Evolutionary conservation across 2,329 filamentous ascomycete species (phyloP).

Genomic region (Scytalidium sp.): DNA sequence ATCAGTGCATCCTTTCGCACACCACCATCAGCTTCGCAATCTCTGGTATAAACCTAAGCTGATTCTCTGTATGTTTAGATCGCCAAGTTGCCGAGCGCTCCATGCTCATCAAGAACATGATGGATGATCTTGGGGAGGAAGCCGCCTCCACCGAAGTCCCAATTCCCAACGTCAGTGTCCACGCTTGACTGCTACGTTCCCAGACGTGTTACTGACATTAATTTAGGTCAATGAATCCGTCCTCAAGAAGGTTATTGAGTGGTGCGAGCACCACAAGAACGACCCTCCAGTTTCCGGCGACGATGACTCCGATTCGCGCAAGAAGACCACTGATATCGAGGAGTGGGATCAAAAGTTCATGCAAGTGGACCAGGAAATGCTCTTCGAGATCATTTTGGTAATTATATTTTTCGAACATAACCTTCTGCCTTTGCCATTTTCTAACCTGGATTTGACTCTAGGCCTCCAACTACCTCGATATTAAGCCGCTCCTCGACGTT

Average conservation of each 20-base stretch:
- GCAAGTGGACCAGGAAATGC: slow-evolving; percentile 99
- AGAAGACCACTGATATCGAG: slow-evolving; percentile 98
- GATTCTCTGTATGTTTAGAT: slow-evolving; percentile 47
- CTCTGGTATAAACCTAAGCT: not conserved
- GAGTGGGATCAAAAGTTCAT: slow-evolving; percentile 99
- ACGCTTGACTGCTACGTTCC: slow-evolving; percentile 1
- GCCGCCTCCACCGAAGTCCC: slow-evolving; percentile 59
- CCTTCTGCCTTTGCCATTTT: not conserved
- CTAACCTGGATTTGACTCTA: slow-evolving; percentile 31
- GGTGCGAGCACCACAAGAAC: slow-evolving; percentile 92
- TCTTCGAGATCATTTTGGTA: slow-evolving; percentile 98
- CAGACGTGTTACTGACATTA: slow-evolving; percentile 9
- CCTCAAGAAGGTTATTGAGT: slow-evolving; percentile 93
- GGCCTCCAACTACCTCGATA: slow-evolving; percentile 98
- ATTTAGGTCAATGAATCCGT: slow-evolving; percentile 84
- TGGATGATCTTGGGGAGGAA: slow-evolving; percentile 80
- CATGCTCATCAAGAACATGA: slow-evolving; percentile 96
- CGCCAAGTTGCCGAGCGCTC: slow-evolving; percentile 86
- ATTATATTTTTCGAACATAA: slow-evolving; percentile 29
- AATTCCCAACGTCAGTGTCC: slow-evolving; percentile 68
- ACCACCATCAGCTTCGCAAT: slow-evolving; percentile 1
- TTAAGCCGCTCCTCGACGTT: slow-evolving; percentile 95
- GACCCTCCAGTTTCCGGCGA: slow-evolving; percentile 81
- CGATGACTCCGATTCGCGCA: slow-evolving; percentile 89
- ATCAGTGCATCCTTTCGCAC: not conserved